Conservation (phyloP, 441 rosid species). For the Erodium moschatum region DNA sequence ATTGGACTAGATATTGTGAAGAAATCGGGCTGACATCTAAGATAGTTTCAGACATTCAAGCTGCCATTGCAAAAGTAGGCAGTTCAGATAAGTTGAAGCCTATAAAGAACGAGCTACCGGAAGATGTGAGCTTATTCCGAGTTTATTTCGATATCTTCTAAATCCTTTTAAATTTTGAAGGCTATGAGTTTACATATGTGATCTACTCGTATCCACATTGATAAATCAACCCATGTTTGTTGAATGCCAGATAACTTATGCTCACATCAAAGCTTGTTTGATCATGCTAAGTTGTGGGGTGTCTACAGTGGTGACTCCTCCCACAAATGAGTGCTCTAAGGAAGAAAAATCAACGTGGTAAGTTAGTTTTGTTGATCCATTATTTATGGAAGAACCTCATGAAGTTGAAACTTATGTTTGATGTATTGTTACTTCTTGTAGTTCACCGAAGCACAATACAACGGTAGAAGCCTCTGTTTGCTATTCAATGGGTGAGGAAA, state of each 20-base stretch:
- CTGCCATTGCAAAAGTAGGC: constrained; percentile 38
- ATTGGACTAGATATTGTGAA: constrained; percentile 33
- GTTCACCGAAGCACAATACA: constrained; percentile 8
- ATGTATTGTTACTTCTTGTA: not conserved
- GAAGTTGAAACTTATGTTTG: constrained; percentile 4
- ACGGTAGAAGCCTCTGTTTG: not conserved
- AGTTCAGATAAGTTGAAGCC: constrained; percentile 37
- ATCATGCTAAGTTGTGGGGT: constrained; percentile 27
- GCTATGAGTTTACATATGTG: not conserved
- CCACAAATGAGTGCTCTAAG: constrained; percentile 13
- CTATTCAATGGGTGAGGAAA: not conserved
- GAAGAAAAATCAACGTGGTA: constrained; percentile 10
- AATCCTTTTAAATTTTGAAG: not conserved
- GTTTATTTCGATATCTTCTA: not conserved
- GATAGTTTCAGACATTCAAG: constrained; percentile 28
- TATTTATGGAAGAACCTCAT: not conserved
- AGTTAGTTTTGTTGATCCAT: constrained; percentile 9
- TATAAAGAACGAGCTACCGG: constrained; percentile 41
- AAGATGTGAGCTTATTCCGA: constrained; percentile 27
- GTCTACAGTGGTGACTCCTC: constrained; percentile 18
- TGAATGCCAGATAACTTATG: constrained; percentile 35
- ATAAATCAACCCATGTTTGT: not conserved
- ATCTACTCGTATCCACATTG: not conserved
- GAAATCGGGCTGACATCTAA: constrained; percentile 33
- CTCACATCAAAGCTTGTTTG: constrained; percentile 33